phyloP scores from a whole-genome alignment of 2,329 filamentous ascomycete genomes.

The Endoconidiophora laricicola region DNA sequence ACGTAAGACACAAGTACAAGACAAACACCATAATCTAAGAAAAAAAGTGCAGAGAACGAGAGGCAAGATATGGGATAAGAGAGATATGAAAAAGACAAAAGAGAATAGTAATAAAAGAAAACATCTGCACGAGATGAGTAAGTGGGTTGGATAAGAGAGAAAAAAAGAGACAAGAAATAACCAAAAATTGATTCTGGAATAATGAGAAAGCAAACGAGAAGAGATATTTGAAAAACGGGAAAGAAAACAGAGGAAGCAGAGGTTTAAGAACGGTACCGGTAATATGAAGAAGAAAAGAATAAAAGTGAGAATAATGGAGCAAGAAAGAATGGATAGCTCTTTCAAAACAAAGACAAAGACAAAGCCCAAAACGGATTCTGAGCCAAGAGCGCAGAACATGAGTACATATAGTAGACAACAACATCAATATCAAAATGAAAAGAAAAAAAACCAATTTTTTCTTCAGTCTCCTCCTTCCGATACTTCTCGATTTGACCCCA shows the following conservation, averaged over 20 bases:
- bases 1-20: neutral
- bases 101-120: neutral
- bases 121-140: neutral
- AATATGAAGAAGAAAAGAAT: neutral
- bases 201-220: neutral
- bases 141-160: neutral
- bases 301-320: neutral
- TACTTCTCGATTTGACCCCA: too few species aligned
- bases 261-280: neutral
- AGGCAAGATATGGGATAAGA: neutral
- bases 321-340: neutral
- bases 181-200: neutral
- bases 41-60: constrained; percentile 3
- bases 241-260: neutral
- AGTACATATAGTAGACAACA: too few species aligned
- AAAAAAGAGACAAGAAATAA: constrained; percentile 2
- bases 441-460: too few species aligned
- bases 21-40: neutral
- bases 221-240: neutral
- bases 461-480: too few species aligned
- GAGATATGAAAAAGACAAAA: neutral
- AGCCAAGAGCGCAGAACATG: too few species aligned
- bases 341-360: neutral
- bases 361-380: neutral
- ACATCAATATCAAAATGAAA: too few species aligned